These are phyloP conservation scores for Erigeron canadensis DNA, from an alignment of 129 eudicot species.

Conservation along the genomic window DNA sequence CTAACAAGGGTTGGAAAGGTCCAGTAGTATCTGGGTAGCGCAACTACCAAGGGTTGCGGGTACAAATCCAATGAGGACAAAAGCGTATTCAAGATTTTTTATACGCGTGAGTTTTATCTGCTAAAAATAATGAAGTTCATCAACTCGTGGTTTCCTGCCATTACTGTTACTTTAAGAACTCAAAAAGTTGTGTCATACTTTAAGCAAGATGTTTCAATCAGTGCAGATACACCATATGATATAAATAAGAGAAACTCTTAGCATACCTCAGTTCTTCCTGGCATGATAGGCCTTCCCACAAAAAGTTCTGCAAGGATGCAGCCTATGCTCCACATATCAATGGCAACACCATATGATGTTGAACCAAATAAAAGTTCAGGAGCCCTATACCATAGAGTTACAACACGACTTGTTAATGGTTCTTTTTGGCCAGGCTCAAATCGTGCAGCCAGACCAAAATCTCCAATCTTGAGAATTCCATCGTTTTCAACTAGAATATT, in stretches of 20 bases:
- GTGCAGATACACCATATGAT: neutral
- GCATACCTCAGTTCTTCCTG: constrained; percentile 94
- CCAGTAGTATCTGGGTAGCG: no score
- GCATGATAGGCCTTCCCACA: constrained; percentile 87
- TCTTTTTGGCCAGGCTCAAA: constrained; percentile 62
- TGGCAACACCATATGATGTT: constrained; percentile 70
- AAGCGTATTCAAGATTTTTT: no score
- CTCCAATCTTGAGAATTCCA: constrained; percentile 80
- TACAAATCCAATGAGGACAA: no score
- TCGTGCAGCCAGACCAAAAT: constrained; percentile 84
- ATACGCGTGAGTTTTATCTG: no score
- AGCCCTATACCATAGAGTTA: constrained; percentile 93
- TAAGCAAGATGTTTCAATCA: neutral
- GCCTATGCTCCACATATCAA: constrained; percentile 96
- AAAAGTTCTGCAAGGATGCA: constrained; percentile 90
- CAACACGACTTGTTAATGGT: constrained; percentile 86
- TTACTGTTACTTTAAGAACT: no score
- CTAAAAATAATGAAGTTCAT: no score
- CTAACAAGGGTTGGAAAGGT: no score
- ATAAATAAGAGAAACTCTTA: neutral
- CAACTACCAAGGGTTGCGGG: no score
- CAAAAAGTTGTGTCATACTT: no score
- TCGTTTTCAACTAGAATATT: constrained; percentile 72
- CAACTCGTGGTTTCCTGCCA: no score
- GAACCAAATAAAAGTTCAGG: constrained; percentile 95